phyloP scores from a whole-genome alignment of 805 yeast genomes.

The Cephaloascus fragrans region DNA sequence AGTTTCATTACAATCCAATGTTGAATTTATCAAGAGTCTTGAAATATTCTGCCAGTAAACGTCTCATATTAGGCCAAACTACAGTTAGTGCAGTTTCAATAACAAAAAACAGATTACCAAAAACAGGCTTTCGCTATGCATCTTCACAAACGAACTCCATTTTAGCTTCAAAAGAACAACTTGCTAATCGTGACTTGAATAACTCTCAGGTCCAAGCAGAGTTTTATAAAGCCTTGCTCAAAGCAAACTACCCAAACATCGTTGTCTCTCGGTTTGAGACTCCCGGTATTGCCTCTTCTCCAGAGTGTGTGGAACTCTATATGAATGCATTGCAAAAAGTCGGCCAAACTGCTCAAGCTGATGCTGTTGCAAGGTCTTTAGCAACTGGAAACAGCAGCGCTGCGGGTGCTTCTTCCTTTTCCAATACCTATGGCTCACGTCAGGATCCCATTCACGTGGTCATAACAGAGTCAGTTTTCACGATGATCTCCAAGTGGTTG shows the following conservation, averaged over 20 bases:
- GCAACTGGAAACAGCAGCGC: slow-evolving; percentile 19
- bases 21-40: background rate
- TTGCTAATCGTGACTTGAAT: slow-evolving; percentile 69
- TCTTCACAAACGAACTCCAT: background rate
- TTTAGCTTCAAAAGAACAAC: slow-evolving; percentile 63
- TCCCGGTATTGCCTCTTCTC: slow-evolving; percentile 79
- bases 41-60: background rate
- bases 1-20: no score
- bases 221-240: slow-evolving; percentile 66
- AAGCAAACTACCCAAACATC: slow-evolving; percentile 87
- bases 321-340: slow-evolving; percentile 69
- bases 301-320: slow-evolving; percentile 72
- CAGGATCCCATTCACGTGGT: slow-evolving; percentile 90
- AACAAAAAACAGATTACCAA: no score
- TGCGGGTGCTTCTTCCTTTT: slow-evolving; percentile 7
- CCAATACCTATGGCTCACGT: slow-evolving; percentile 41
- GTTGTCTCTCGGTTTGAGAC: slow-evolving; percentile 93
- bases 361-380: slow-evolving; percentile 42
- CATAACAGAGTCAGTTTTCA: slow-evolving; percentile 74
- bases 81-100: no score
- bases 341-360: slow-evolving; percentile 76
- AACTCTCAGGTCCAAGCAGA: slow-evolving; percentile 73
- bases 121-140: background rate
- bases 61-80: no score
- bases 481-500: slow-evolving; percentile 76